These are phyloP conservation scores for Jatropha multifida DNA, from an alignment of 441 rosid species.

Conservation along the genomic window DNA sequence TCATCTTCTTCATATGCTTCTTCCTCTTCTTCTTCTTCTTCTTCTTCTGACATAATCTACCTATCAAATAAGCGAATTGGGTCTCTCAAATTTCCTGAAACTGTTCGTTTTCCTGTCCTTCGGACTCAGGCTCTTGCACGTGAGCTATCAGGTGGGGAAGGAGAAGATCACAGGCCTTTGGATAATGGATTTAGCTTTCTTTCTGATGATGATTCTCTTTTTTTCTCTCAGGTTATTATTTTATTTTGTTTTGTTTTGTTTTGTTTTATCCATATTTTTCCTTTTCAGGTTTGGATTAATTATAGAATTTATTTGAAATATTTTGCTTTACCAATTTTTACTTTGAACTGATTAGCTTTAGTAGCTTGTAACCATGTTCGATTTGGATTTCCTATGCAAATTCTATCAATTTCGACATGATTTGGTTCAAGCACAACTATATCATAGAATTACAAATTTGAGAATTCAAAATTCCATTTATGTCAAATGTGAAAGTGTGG, in stretches of 20 bases:
- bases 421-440: too few species aligned
- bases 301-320: too few species aligned
- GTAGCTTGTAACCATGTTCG: not conserved
- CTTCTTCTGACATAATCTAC: constrained; percentile 30
- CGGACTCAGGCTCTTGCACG: constrained; percentile 41
- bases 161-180: constrained; percentile 44
- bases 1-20: constrained; percentile 18
- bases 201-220: constrained; percentile 40
- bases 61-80: constrained; percentile 34
- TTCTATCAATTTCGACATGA: too few species aligned
- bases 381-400: too few species aligned
- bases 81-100: constrained; percentile 47
- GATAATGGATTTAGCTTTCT: constrained; percentile 40
- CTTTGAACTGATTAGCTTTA: not conserved
- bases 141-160: constrained; percentile 44
- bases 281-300: not conserved
- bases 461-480: too few species aligned
- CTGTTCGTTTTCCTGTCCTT: constrained; percentile 33
- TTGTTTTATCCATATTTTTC: not conserved
- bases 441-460: too few species aligned
- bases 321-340: too few species aligned
- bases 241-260: not conserved
- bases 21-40: constrained; percentile 27
- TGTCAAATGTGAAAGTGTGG: too few species aligned
- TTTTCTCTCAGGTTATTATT: constrained; percentile 51